Percentiles rank a stretch among this genome's conserved stretches.
Conservation (phyloP, 345 rosid genomes). For the Salix udensis region DNA sequence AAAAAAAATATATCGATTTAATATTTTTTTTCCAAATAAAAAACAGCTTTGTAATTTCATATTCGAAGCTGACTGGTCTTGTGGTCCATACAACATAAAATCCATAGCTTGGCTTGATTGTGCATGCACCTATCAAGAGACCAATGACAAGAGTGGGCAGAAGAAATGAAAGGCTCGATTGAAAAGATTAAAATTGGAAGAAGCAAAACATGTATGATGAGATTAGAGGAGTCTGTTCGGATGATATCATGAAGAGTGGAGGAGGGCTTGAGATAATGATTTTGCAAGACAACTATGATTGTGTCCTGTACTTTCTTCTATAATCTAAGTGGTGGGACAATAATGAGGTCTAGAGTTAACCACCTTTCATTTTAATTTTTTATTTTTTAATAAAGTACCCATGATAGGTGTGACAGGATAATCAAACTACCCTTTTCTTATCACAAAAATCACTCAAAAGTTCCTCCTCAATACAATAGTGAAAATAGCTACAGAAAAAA, state of each 20-base stretch:
- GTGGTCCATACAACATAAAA: constrained; percentile 12
- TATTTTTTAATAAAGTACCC: neutral
- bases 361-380: neutral
- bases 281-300: constrained; percentile 42
- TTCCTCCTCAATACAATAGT: neutral
- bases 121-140: neutral
- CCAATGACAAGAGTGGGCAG: neutral
- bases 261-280: constrained; percentile 36
- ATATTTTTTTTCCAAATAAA: too few relatives aligned
- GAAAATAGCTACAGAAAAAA: rapidly evolving
- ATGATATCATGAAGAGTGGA: constrained; percentile 22
- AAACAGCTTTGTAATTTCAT: too few relatives aligned
- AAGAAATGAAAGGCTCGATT: neutral
- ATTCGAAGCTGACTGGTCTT: neutral
- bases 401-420: neutral
- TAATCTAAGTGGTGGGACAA: constrained; percentile 13
- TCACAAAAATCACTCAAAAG: neutral
- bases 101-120: constrained; percentile 13
- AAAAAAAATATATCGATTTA: too few relatives aligned
- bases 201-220: constrained; percentile 20
- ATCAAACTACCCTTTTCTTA: too few relatives aligned
- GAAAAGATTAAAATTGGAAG: neutral
- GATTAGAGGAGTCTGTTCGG: constrained; percentile 6
- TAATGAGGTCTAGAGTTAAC: constrained; percentile 16
- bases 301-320: constrained; percentile 50